phyloP scores from a whole-genome alignment of 306 rosid species.

The Castanea sativa region DNA sequence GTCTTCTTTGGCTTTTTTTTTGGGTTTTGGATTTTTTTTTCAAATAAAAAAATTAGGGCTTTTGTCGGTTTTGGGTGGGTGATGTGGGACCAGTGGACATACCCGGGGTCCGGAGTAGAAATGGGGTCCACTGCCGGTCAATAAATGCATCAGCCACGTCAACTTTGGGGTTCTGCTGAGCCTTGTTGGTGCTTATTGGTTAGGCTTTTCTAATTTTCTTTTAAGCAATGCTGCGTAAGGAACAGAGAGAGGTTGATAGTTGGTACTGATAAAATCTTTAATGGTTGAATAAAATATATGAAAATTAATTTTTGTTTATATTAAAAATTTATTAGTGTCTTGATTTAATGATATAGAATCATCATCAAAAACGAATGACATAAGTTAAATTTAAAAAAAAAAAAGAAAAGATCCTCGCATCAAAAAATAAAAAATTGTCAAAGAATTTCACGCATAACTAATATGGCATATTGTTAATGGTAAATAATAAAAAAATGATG shows the following conservation, averaged over 20 bases:
- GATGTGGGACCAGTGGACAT: conserved; percentile 30
- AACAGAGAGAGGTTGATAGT: too few relatives aligned
- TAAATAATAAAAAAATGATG: too few relatives aligned
- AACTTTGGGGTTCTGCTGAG: not conserved
- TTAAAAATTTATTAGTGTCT: rapidly evolving
- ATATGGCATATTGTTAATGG: too few relatives aligned
- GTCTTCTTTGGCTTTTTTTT: not conserved
- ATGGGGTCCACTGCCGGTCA: conserved; percentile 42
- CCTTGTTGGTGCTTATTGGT: conserved; percentile 1
- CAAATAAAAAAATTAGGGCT: not conserved
- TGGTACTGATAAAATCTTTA: too few relatives aligned
- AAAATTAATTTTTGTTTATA: too few relatives aligned
- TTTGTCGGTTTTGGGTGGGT: conserved; percentile 27
- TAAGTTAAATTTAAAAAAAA: rapidly evolving
- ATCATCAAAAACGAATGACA: rapidly evolving
- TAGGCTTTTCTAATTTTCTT: not conserved
- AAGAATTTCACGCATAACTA: too few relatives aligned
- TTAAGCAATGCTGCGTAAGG: too few relatives aligned
- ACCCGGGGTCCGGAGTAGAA: not conserved
- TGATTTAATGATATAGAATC: rapidly evolving
- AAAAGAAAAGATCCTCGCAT: rapidly evolving
- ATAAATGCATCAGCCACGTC: conserved; percentile 36
- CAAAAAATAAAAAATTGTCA: too few relatives aligned
- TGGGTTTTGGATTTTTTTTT: not conserved
- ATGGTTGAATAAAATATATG: rapidly evolving